Evolutionary conservation across 192 early-diverging fungal genomes (phyloP), one percentile per base, ranked within the genome.

Genomic region (Backusella luteola): DNA sequence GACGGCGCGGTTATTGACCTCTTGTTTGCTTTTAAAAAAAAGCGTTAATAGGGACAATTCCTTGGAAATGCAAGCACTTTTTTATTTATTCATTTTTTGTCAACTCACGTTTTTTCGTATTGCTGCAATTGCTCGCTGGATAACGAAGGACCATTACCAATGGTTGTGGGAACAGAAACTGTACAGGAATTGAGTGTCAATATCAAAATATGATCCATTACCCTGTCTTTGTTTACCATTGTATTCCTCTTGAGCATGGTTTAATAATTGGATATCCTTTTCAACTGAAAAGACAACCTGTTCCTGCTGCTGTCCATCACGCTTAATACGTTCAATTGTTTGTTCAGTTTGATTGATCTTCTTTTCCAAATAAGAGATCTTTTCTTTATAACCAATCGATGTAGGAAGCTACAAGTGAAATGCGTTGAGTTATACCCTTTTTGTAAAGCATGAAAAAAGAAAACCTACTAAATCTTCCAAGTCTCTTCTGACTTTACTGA

Each of bases 401-500:
- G 86, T 83, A 38, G 91, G 91, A 77, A 88, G 88, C 89, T 91
- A 83, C 32, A 77, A 32, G 41, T 56, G 52, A 8, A 69, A 73
- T 36, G 69, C 0, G 6, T 14, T 56, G 2, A 17, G 53, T 56
- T 56, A 56, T 0, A 32, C 5, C 53, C 8, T 21, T 7, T 21
- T 21, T 56, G 8, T 56, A 56, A 26, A 53, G 36, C 36, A 32
- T 3, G 32, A 32, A 32, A 39, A 11, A 8, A 1, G 8, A 39
- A 69, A 59, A 38, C 70, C 23, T 81, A 88, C 87, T 69, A 89
- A 83, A 3, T 91, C 87, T 66, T 94, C 92, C 23, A 96, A 84
- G 44, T 92, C 92, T 49, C 90, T 91, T 73, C 91, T 91, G 1
- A 89, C 85, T 14, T 91, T 90, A 72, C 90, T 89, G 38, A 96